Percentiles rank a stretch among this genome's conserved stretches.
Conservation (phyloP, 73 alveolate species). For the Paramecium sonneborni region DNA sequence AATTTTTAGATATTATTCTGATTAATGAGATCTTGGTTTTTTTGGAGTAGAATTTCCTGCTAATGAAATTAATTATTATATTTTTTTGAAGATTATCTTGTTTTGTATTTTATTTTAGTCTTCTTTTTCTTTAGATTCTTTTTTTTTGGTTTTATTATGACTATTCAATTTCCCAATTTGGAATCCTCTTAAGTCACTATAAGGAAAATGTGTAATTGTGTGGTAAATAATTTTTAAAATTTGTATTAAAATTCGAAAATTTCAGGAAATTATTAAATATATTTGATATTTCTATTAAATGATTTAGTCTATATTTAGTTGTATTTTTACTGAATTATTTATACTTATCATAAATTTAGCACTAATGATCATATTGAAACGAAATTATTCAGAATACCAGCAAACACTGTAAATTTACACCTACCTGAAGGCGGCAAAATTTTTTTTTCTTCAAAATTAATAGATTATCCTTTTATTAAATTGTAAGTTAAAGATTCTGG, state of each 20-base stretch:
- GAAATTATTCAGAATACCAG: too few relatives aligned
- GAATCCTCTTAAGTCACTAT: too few relatives aligned
- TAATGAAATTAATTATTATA: not conserved
- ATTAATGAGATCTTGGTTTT: not conserved
- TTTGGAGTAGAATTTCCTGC: not conserved
- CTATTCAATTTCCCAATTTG: too few relatives aligned
- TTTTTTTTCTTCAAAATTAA: not conserved
- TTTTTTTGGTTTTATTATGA: too few relatives aligned
- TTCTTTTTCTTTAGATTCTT: too few relatives aligned
- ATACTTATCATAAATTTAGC: not conserved
- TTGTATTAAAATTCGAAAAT: too few relatives aligned
- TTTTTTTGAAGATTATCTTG: not conserved
- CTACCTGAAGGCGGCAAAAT: not conserved
- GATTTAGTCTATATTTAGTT: too few relatives aligned
- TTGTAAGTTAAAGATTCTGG: constrained; percentile 23
- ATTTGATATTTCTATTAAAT: too few relatives aligned
- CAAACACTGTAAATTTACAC: constrained; percentile 32
- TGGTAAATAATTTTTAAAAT: too few relatives aligned
- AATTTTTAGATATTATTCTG: not conserved
- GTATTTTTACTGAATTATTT: too few relatives aligned
- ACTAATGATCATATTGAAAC: not conserved
- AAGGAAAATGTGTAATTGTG: too few relatives aligned
- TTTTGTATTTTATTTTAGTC: not conserved
- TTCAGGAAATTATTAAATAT: too few relatives aligned
- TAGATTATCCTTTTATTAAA: not conserved